Evolutionary conservation across 805 yeast genomes (phyloP).

Genomic region (Zygotorulaspora sp.): DNA sequence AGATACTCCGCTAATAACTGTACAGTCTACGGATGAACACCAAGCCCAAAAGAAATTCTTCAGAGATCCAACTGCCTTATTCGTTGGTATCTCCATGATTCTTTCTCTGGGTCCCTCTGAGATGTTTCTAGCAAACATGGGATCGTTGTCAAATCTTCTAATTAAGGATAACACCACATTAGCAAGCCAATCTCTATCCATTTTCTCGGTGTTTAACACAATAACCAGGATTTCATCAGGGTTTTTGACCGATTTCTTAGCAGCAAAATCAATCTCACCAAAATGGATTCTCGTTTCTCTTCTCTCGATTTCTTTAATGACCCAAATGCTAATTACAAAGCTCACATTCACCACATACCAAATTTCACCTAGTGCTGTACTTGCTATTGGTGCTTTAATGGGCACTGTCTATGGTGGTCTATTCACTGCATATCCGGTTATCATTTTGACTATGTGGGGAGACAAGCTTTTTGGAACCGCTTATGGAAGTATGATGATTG

Average conservation of each 20-base stretch:
- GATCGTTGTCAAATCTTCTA: conserved; percentile 52
- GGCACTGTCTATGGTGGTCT: conserved; percentile 80
- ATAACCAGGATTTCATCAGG: conserved; percentile 64
- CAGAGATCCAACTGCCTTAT: conserved; percentile 56
- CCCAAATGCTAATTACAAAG: conserved; percentile 35
- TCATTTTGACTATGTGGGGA: conserved; percentile 83
- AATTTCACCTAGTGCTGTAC: conserved; percentile 13
- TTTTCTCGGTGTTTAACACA: conserved; percentile 67
- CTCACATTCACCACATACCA: conserved; percentile 17
- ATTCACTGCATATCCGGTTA: conserved; percentile 82
- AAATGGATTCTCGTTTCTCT: conserved; percentile 33
- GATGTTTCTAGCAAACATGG: conserved; percentile 77
- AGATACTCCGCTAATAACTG: conserved; percentile 24
- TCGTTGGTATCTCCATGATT: conserved; percentile 59
- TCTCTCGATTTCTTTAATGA: conserved; percentile 35
- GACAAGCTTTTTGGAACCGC: conserved; percentile 83
- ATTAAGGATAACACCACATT: conserved; percentile 17
- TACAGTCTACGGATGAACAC: conserved; percentile 34
- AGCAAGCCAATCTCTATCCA: conserved; percentile 46
- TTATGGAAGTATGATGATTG: conserved; percentile 85
- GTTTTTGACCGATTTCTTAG: conserved; percentile 57
- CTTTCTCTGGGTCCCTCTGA: conserved; percentile 80
- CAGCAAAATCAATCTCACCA: conserved; percentile 30
- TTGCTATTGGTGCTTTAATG: conserved; percentile 42
- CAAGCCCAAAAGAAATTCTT: conserved; percentile 35